These are phyloP conservation scores for Solanum tacnaense DNA, from an alignment of 257 asterid genomes.

Conservation along the genomic window DNA sequence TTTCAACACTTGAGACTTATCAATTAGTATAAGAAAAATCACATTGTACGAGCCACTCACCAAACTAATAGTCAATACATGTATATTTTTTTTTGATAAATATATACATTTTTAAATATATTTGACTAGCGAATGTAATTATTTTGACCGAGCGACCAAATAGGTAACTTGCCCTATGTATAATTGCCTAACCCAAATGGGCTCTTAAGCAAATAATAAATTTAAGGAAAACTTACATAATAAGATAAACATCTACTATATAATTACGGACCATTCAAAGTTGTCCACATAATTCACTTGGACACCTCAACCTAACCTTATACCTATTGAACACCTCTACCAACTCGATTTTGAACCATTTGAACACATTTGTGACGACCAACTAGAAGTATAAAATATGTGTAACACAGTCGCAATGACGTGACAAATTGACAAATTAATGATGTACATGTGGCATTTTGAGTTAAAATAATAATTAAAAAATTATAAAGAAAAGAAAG, in stretches of 20 bases:
- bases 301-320: neutral
- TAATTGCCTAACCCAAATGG: neutral
- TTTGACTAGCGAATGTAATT: no score
- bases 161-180: neutral
- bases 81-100: no score
- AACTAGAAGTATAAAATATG: no score
- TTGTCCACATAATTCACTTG: neutral
- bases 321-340: no score
- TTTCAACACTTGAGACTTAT: no score
- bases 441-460: neutral
- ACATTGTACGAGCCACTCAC: no score
- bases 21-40: no score
- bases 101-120: neutral
- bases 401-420: neutral
- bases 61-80: no score
- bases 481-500: no score
- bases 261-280: no score
- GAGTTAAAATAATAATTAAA: neutral
- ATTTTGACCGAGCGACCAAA: neutral
- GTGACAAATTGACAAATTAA: no score
- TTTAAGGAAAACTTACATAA: neutral
- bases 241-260: neutral
- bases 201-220: neutral
- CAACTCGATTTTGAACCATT: neutral
- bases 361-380: no score